Evolutionary conservation across 306 rosid species (phyloP), one percentile per base, ranked within the genome.

Genomic region (Cucumis cinereus): DNA sequence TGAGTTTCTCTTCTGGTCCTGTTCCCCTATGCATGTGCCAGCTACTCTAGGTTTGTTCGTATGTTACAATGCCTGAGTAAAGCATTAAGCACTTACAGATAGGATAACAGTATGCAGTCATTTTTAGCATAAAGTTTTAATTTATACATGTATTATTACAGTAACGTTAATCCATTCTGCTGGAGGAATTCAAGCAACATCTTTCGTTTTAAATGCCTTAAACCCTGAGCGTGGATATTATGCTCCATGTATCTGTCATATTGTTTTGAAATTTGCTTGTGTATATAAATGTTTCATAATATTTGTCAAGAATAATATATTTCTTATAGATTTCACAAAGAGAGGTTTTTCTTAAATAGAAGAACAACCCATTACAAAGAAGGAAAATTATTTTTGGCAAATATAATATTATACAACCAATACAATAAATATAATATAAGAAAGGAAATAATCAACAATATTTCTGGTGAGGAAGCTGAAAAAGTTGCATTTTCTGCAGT

Each of bases 1-100:
- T 91, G 79, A 69, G 10, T 77, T 58, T 38, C 68, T 75, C 26
- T 77, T 77, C 69, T 24, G 54, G 58, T 49, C 17, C 17, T 22
- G 36, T 17, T 20, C 58, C 33, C 22, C n/a, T 38, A 70, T 35
- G 58, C 55, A 78, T 30, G n/a, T 61, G 16, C 59, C 85, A 54
- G 69, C 59, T 13, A 35, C 28, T 24, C 72, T 77, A 41, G 38
- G 62, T 61, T 72, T 60, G 67, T 83, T 52, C 53, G 22, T 10
- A 36, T 24, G 59, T 8, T 38, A 16, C 59, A 45, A 19, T 63
- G 22, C 24, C 26, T 5, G 13, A 15, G 49, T 7, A 35, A 35
- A 19, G 26, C 38, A 19, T 64, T 38, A 11, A 38, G 43, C 28
- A 64, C 28, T 36, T 17, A 64, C 1, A 10, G 43, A 41, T 43